Evolutionary conservation across 2,329 filamentous ascomycete genomes (phyloP).

Genomic region (Remersonia thermophila): DNA sequence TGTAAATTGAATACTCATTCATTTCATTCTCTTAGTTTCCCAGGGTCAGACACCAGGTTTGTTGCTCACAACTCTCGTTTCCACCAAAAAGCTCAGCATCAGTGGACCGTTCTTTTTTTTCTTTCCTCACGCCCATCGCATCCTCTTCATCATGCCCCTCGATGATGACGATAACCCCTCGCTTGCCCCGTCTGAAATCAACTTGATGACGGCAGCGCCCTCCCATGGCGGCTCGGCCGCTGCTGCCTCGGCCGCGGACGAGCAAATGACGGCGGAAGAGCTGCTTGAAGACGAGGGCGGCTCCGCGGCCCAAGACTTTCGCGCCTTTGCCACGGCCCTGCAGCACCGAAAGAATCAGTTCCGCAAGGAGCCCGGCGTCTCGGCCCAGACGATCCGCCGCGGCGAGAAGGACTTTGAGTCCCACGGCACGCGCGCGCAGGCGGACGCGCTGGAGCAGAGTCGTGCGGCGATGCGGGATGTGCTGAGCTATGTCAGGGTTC

Average conservation of each 20-base stretch:
- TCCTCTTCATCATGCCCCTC: conserved; percentile 19
- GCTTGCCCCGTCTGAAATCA: conserved; percentile 1
- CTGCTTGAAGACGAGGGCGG: conserved; percentile 57
- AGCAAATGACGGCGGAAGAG: conserved; percentile 33
- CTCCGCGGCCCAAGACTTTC: conserved; percentile 59
- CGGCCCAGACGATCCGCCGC: conserved; percentile 62
- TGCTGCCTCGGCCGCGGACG: conserved; percentile 22
- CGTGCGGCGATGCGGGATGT: conserved; percentile 83
- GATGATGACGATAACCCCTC: conserved; percentile 19
- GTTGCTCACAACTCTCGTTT: too few species aligned
- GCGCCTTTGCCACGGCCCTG: conserved; percentile 43
- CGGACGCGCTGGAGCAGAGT: conserved; percentile 64
- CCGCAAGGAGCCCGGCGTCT: conserved; percentile 34
- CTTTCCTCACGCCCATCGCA: too few species aligned
- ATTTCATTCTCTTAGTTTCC: too few species aligned
- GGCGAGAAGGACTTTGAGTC: conserved; percentile 97
- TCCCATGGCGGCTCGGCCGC: conserved; percentile 1
- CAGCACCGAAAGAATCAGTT: conserved; percentile 27
- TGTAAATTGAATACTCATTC: too few species aligned
- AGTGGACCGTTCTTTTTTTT: too few species aligned
- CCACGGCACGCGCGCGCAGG: conserved; percentile 75
- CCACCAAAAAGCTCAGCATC: too few species aligned
- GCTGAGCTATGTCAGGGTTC: conserved; percentile 62
- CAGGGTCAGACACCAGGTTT: too few species aligned
- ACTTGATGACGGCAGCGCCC: conserved; percentile 7